Conservation (phyloP, 371 early-diverging fungal species). For the Rhizopus stolonifer region DNA sequence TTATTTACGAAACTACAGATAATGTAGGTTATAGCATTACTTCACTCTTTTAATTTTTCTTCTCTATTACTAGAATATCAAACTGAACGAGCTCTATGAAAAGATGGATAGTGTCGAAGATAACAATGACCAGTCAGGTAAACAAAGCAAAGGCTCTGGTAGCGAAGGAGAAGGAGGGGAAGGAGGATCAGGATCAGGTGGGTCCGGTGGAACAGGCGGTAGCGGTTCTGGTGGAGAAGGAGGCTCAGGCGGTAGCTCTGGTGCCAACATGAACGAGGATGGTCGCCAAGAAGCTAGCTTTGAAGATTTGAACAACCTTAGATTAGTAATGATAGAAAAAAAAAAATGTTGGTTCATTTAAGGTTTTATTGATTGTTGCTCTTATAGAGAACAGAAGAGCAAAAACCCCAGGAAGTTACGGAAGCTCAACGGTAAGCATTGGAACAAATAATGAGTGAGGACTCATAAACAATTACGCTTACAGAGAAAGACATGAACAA, state of each 20-base stretch:
- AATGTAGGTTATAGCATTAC: conserved; percentile 24
- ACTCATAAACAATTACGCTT: background rate
- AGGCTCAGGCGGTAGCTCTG: conserved; percentile 43
- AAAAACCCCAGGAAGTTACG: conserved; percentile 48
- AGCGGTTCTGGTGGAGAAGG: conserved; percentile 34
- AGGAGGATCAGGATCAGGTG: conserved; percentile 35
- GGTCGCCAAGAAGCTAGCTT: conserved; percentile 64
- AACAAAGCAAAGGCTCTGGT: conserved; percentile 32
- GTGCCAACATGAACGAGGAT: conserved; percentile 52
- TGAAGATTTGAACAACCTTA: conserved; percentile 63
- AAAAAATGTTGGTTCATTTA: background rate
- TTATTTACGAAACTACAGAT: conserved; percentile 65
- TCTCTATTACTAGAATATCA: conserved; percentile 1
- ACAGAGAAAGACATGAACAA: conserved; percentile 66
- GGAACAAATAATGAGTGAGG: background rate
- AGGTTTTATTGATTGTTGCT: background rate
- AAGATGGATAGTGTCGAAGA: conserved; percentile 20
- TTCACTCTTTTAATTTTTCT: background rate
- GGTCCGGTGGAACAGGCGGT: conserved; percentile 28
- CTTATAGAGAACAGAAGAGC: conserved; percentile 43
- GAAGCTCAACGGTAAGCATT: conserved; percentile 56
- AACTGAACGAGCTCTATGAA: conserved; percentile 6
- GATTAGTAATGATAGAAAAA: conserved; percentile 43
- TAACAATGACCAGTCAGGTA: conserved; percentile 45
- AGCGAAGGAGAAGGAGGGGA: conserved; percentile 35